phyloP scores from a whole-genome alignment of 768 basidiomycete species.

The Leccinum sublutescens region DNA sequence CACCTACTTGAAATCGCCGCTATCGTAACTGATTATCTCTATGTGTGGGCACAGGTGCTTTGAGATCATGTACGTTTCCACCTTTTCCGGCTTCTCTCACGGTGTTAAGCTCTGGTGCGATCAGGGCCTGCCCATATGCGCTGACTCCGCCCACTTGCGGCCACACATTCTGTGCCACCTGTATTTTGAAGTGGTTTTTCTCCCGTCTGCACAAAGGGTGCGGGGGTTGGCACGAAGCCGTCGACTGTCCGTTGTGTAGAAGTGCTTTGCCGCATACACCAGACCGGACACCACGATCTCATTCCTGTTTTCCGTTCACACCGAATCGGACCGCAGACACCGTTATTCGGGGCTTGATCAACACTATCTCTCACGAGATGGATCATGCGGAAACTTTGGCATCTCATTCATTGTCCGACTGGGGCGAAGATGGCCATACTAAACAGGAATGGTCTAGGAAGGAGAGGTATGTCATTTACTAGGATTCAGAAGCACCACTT shows the following conservation, averaged over 20 bases:
- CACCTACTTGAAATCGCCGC: neutral
- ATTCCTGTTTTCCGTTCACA: constrained; percentile 58
- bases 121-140: constrained; percentile 53
- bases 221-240: constrained; percentile 64
- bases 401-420: constrained; percentile 41
- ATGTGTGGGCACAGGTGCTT: constrained; percentile 47
- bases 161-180: constrained; percentile 66
- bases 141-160: constrained; percentile 58
- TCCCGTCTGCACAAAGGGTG: constrained; percentile 61
- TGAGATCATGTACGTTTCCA: constrained; percentile 48
- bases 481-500: constrained; percentile 19
- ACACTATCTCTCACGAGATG: constrained; percentile 45
- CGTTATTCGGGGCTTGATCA: constrained; percentile 51
- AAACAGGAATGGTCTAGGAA: constrained; percentile 59
- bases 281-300: constrained; percentile 49
- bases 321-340: constrained; percentile 58
- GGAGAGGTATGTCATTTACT: constrained; percentile 41
- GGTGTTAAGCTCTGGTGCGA: neutral
- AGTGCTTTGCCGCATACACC: constrained; percentile 49
- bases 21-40: constrained; percentile 13
- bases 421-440: constrained; percentile 51
- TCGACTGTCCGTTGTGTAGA: constrained; percentile 69
- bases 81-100: constrained; percentile 4
- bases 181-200: constrained; percentile 69
- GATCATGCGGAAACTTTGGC: constrained; percentile 30